phyloP scores from a whole-genome alignment of 2,329 filamentous ascomycete species.

The Pestalotiopsis fici region DNA sequence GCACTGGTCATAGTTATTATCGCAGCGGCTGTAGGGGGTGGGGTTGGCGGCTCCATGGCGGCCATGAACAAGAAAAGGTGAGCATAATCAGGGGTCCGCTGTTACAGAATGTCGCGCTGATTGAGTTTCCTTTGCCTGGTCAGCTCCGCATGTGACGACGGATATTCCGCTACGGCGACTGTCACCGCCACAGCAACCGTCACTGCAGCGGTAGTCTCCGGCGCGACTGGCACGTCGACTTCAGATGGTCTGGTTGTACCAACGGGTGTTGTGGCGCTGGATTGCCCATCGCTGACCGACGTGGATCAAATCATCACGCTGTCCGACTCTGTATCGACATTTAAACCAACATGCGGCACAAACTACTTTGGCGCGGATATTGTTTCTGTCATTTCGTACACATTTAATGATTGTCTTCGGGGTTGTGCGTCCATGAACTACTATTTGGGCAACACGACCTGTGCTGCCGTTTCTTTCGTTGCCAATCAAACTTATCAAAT shows the following conservation, averaged over 20 bases:
- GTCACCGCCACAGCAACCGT: slow-evolving; percentile 8
- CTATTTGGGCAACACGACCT: slow-evolving; percentile 14
- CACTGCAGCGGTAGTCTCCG: too few species aligned
- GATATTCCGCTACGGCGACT: background rate
- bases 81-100: background rate
- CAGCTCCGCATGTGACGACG: background rate
- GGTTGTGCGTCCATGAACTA: slow-evolving; percentile 19
- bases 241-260: slow-evolving; percentile 12
- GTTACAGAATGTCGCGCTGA: background rate
- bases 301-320: slow-evolving; percentile 12
- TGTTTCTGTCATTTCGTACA: slow-evolving; percentile 18
- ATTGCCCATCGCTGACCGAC: slow-evolving; percentile 15
- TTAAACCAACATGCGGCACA: slow-evolving; percentile 16
- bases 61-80: background rate
- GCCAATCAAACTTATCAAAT: slow-evolving; percentile 13
- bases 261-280: slow-evolving; percentile 16
- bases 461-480: slow-evolving; percentile 14
- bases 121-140: background rate
- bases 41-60: background rate
- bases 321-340: slow-evolving; percentile 13
- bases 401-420: slow-evolving; percentile 18
- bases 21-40: background rate
- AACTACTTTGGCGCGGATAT: slow-evolving; percentile 14
- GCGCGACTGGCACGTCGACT: slow-evolving; percentile 2
- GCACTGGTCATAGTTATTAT: background rate